These are phyloP conservation scores for Rutstroemia sydowiana DNA, from an alignment of 2,329 filamentous ascomycete species.

Conservation along the genomic window DNA sequence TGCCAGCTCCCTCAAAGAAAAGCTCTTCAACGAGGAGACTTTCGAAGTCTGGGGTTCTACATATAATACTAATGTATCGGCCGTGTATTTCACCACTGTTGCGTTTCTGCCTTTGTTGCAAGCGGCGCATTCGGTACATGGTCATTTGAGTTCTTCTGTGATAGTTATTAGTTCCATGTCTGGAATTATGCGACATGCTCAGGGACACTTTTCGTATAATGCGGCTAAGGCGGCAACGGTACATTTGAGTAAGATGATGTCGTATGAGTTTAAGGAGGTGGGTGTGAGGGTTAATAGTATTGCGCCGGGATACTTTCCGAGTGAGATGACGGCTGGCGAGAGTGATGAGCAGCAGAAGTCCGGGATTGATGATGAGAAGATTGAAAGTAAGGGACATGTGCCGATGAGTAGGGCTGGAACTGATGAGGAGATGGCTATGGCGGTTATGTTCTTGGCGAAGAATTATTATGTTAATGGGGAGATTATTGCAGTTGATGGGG, in stretches of 20 bases:
- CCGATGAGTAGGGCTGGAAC: constrained; percentile 41
- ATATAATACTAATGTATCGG: constrained; percentile 66
- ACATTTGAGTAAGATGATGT: constrained; percentile 48
- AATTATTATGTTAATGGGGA: constrained; percentile 35
- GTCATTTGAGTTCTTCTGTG: constrained; percentile 19
- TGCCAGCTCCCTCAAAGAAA: constrained; percentile 44
- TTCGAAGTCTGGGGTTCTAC: constrained; percentile 62
- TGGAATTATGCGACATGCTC: constrained; percentile 24
- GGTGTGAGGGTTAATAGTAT: constrained; percentile 52
- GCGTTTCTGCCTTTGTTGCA: constrained; percentile 55
- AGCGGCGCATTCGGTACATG: constrained; percentile 41
- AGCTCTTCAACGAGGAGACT: constrained; percentile 47
- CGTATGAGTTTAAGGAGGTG: constrained; percentile 44
- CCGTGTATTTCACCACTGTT: constrained; percentile 56
- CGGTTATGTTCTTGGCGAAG: constrained; percentile 43
- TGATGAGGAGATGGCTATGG: constrained; percentile 45
- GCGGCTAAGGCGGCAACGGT: constrained; percentile 42
- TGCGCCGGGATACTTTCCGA: constrained; percentile 40
- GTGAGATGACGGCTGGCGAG: constrained; percentile 41
- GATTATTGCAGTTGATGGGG: constrained; percentile 42
- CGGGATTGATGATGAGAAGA: constrained; percentile 40
- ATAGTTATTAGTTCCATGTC: constrained; percentile 27
- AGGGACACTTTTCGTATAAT: constrained; percentile 30
- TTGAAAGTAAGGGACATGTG: constrained; percentile 43
- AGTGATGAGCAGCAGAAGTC: constrained; percentile 42